These are phyloP conservation scores for Fusarium sp. DNA, from an alignment of 2,329 filamentous ascomycete species.

Conservation along the genomic window DNA sequence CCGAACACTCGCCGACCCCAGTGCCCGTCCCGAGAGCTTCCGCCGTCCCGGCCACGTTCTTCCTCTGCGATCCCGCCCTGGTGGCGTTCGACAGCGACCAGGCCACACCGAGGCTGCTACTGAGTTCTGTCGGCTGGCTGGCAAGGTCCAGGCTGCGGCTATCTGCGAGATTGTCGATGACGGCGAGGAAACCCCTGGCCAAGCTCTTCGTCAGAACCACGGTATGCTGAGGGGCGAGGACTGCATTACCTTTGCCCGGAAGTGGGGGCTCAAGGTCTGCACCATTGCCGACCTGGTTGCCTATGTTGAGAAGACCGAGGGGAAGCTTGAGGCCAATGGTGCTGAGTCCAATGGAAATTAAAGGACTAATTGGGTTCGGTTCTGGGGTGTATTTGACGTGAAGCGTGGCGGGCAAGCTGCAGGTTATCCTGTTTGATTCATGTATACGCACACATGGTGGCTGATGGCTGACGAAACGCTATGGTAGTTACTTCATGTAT, in stretches of 20 bases:
- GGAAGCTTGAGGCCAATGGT: conserved; percentile 65
- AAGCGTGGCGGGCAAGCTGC: conserved; percentile 2
- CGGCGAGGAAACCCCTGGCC: conserved; percentile 79
- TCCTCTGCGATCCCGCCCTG: conserved; percentile 82
- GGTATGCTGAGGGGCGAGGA: conserved; percentile 94
- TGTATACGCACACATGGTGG: conserved; percentile 21
- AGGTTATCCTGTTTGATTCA: conserved; percentile 10
- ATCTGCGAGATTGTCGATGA: conserved; percentile 96
- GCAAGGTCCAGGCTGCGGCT: conserved; percentile 82
- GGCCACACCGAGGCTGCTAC: conserved; percentile 96
- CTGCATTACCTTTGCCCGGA: conserved; percentile 88
- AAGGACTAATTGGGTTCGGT: conserved; percentile 9
- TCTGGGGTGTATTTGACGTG: conserved; percentile 7
- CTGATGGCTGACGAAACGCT: conserved; percentile 24
- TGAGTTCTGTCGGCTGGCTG: conserved; percentile 89
- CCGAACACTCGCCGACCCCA: conserved; percentile 79
- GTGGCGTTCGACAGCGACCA: conserved; percentile 83
- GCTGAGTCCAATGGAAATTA: conserved; percentile 38
- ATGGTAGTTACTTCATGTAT: conserved; percentile 32
- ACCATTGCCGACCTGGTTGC: conserved; percentile 92
- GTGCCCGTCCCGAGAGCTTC: conserved; percentile 72
- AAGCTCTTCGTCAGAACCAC: conserved; percentile 74
- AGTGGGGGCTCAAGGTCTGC: conserved; percentile 92
- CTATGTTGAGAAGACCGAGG: conserved; percentile 84
- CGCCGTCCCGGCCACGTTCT: conserved; percentile 91